Percentiles rank a stretch among this genome's conserved stretches.
Conservation (phyloP, 306 rosid genomes). For the Biancaea sappan region DNA sequence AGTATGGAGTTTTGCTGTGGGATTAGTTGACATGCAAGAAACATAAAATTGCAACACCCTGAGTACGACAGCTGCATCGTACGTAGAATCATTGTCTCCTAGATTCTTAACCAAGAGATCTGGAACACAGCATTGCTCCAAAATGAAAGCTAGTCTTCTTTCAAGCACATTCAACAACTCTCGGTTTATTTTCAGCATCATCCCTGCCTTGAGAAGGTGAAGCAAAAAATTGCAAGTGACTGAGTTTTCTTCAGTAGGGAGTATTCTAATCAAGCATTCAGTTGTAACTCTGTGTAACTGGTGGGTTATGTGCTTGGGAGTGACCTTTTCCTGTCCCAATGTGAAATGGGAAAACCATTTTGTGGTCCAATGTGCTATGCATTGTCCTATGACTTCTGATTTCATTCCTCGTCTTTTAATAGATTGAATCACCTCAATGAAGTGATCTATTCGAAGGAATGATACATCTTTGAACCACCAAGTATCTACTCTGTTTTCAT, state of each 20-base stretch:
- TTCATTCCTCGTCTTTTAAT: constrained; percentile 55
- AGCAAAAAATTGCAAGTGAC: constrained; percentile 72
- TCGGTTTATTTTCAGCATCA: constrained; percentile 46
- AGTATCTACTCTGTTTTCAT: constrained; percentile 27
- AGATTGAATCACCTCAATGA: constrained; percentile 65
- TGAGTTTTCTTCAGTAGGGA: constrained; percentile 66
- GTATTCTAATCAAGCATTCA: constrained; percentile 66
- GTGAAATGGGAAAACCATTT: constrained; percentile 58
- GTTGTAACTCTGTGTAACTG: constrained; percentile 52
- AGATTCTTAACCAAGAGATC: constrained; percentile 68
- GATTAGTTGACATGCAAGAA: constrained; percentile 33
- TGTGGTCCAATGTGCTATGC: constrained; percentile 62
- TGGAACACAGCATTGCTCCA: constrained; percentile 54
- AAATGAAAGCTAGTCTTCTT: constrained; percentile 55
- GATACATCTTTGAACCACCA: constrained; percentile 87
- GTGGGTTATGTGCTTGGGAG: constrained; percentile 28
- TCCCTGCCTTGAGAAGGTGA: constrained; percentile 64
- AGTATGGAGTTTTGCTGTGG: constrained; percentile 42
- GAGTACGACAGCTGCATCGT: constrained; percentile 57
- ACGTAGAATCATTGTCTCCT: constrained; percentile 42
- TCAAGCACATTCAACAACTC: constrained; percentile 50
- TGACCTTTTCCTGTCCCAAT: constrained; percentile 40
- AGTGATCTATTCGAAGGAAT: constrained; percentile 67
- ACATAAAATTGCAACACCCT: constrained; percentile 58
- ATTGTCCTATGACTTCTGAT: constrained; percentile 62